A percentile compares a stretch with the other conserved stretches of the same genome.
These are phyloP conservation scores for Quercus rubra DNA, from an alignment of 306 rosid genomes.

Conservation along the genomic window DNA sequence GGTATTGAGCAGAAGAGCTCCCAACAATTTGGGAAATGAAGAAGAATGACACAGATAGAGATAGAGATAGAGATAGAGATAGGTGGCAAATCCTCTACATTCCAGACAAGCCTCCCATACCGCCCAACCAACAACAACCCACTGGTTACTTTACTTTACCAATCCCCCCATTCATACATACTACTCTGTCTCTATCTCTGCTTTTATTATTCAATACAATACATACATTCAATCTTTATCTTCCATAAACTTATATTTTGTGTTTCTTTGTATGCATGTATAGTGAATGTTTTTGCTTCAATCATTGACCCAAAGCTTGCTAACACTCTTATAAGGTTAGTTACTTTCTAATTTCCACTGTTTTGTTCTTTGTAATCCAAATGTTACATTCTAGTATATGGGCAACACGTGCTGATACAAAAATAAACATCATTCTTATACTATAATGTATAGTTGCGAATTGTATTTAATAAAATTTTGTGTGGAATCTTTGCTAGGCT, in stretches of 20 bases:
- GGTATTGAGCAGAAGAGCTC: too few species aligned
- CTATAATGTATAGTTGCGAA: not conserved
- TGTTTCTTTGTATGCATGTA: not conserved
- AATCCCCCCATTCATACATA: too few species aligned
- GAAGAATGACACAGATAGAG: too few species aligned
- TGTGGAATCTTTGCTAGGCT: constrained; percentile 38
- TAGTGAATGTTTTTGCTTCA: constrained; percentile 63
- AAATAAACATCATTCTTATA: not conserved
- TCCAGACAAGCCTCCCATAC: constrained; percentile 53
- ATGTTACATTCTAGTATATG: not conserved
- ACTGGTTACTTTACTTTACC: constrained; percentile 39
- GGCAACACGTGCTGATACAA: not conserved
- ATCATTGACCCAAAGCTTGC: constrained; percentile 61
- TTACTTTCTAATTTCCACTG: not conserved
- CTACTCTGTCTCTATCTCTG: too few species aligned
- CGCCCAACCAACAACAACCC: constrained; percentile 67
- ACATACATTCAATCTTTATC: too few species aligned
- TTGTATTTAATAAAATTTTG: not conserved
- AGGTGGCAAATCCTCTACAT: constrained; percentile 53
- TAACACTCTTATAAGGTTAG: constrained; percentile 71
- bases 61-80: not conserved
- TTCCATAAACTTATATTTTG: too few species aligned
- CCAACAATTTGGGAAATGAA: too few species aligned
- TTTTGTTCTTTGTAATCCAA: not conserved
- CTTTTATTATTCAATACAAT: too few species aligned